Evolutionary conservation across 371 early-diverging fungal species (phyloP), one percentile per base, ranked within the genome.

Genomic region (Syncephalastrum racemosum): DNA sequence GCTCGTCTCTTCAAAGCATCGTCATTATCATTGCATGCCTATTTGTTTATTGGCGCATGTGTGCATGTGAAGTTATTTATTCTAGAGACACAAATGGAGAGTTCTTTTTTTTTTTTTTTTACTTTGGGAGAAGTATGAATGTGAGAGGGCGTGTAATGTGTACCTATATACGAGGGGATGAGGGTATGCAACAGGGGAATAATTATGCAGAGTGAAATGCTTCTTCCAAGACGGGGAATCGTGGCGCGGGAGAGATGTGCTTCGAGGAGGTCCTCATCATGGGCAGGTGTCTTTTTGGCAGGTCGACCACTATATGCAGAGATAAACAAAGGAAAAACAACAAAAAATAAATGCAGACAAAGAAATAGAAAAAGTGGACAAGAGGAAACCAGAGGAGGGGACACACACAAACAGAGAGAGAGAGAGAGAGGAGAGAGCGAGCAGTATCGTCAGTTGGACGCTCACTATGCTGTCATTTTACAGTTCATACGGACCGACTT

Each of bases 401-500:
- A 22, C 24, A 46, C 47, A 46, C 47, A 46, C 24, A 46, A 20
- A 46, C 19, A 20, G 24, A 19, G 14, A 12, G n/a, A n/a, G n/a
- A 31, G 40, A 23, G 23, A 24, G 20, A 27, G 44, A 18, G 39
- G 25, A 36, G 16, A 52, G 15, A 39, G 27, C 18, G 16, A 22
- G 18, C 18, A 31, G 19, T 24, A 24, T 43, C 40, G 44, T 50
- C 16, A 23, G 31, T 49, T 23, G 7, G 24, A 16, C 22, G 43
- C 31, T 31, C 36, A 31, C 49, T 50, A 43, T 25, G 24, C 41
- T 16, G 31, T 59, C 19, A 42, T 18, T 24, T 59, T 52, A 59
- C 20, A 46, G 19, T 24, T 59, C 59, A 53, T 59, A 53, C 45
- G 63, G 63, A 47, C 59, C 54, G 46, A 66, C 67, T 53, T 53